These are phyloP conservation scores for Penicillium polonicum DNA, from an alignment of 2,329 filamentous ascomycete species.

Conservation along the genomic window DNA sequence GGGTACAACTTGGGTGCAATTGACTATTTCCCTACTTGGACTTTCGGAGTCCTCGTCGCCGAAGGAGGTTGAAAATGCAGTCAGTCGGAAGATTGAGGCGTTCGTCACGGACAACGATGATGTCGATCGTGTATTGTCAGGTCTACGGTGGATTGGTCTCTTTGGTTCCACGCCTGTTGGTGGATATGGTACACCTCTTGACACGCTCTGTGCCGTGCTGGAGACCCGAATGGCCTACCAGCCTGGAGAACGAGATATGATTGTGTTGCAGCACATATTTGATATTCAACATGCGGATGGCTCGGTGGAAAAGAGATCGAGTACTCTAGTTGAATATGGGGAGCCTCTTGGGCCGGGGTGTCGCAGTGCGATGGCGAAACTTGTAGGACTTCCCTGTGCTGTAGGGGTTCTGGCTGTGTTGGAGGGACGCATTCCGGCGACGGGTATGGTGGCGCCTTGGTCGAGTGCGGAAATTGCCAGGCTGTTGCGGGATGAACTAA, in stretches of 20 bases:
- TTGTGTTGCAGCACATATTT: neutral
- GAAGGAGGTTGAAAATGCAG: neutral
- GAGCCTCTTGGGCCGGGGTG: neutral
- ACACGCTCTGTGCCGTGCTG: neutral
- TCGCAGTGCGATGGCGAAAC: neutral
- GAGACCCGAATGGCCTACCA: neutral
- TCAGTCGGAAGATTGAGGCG: neutral
- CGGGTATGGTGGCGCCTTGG: neutral
- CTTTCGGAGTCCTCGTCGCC: neutral
- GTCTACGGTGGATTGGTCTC: neutral
- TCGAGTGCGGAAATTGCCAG: neutral
- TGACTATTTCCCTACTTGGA: neutral
- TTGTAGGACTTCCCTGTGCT: neutral
- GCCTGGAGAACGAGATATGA: neutral
- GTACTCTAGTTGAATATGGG: neutral
- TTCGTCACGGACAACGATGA: neutral
- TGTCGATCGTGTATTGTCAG: neutral
- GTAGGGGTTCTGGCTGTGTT: neutral
- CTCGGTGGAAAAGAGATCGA: neutral
- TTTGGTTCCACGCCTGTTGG: neutral
- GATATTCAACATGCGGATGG: neutral
- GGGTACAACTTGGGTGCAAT: neutral
- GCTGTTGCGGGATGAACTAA: neutral
- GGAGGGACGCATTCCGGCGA: neutral
- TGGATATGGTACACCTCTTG: neutral